Conservation (phyloP, 495 filamentous ascomycete genomes). For the Xylaria curta region DNA sequence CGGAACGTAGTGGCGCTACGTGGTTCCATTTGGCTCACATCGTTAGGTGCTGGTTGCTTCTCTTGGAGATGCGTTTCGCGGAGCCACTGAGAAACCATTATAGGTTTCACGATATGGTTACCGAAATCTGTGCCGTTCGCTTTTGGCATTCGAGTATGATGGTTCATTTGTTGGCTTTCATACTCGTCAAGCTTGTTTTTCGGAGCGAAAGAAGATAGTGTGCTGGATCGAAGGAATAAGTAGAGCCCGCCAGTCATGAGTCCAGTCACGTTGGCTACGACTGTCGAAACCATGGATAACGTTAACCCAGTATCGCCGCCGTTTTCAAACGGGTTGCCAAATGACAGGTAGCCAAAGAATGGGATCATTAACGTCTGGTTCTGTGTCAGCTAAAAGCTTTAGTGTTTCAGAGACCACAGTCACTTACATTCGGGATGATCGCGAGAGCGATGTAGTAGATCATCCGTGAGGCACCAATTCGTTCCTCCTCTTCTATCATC, state of each 20-base stretch:
- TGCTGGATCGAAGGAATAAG: constrained; percentile 55
- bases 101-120: constrained; percentile 42
- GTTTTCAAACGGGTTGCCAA: constrained; percentile 36
- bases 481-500: constrained; percentile 49
- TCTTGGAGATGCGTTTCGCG: constrained; percentile 44
- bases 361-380: constrained; percentile 50
- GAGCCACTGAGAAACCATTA: constrained; percentile 35
- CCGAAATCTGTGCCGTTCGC: constrained; percentile 38
- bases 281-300: constrained; percentile 53
- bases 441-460: constrained; percentile 53
- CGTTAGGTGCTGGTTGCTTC: constrained; percentile 35
- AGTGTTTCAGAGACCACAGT: neutral
- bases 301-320: constrained; percentile 36
- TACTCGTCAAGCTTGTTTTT: constrained; percentile 49
- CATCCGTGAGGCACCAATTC: constrained; percentile 53
- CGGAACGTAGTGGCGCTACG: constrained; percentile 27
- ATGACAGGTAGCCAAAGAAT: constrained; percentile 49
- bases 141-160: constrained; percentile 37
- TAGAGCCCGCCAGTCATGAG: constrained; percentile 56
- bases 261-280: constrained; percentile 56
- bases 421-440: constrained; percentile 50
- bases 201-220: constrained; percentile 47
- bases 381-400: constrained; percentile 27
- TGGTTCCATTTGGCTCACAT: constrained; percentile 36
- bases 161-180: constrained; percentile 45